These are phyloP conservation scores for Thymus mandschuricus DNA, from an alignment of 257 asterid species.

Conservation along the genomic window DNA sequence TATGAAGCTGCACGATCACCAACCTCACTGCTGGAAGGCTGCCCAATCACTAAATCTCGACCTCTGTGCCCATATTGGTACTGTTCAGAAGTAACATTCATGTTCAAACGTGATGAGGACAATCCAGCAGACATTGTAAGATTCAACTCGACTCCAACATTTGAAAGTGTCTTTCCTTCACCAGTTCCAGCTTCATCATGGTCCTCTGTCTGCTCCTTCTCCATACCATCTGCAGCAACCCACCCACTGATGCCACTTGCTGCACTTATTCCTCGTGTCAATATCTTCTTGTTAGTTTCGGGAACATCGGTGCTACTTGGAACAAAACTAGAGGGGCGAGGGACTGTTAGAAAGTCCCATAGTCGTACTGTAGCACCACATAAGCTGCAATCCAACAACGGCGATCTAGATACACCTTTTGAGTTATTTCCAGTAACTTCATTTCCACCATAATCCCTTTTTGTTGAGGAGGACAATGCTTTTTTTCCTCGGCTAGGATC, in stretches of 20 bases:
- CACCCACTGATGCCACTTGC: constrained; percentile 98
- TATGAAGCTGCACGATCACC: constrained; percentile 97
- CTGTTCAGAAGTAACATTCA: constrained; percentile 54
- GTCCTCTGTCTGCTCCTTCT: constrained; percentile 79
- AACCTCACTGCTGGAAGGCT: constrained; percentile 94
- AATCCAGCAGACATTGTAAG: constrained; percentile 83
- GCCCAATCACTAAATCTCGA: constrained; percentile 64
- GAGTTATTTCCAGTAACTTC: constrained; percentile 61
- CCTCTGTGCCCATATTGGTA: constrained; percentile 58
- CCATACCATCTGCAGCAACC: constrained; percentile 79
- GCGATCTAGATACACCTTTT: constrained; percentile 77
- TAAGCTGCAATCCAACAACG: constrained; percentile 93
- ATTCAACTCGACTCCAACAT: constrained; percentile 82
- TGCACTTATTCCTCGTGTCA: constrained; percentile 96
- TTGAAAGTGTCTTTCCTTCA: constrained; percentile 83
- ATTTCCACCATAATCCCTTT: constrained; percentile 47
- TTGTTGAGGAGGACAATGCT: constrained; percentile 68
- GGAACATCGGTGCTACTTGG: constrained; percentile 79
- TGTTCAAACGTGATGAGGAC: constrained; percentile 64
- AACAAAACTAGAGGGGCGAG: constrained; percentile 77
- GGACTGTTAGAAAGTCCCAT: constrained; percentile 85
- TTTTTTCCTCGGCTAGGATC: constrained; percentile 86
- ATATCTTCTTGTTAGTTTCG: constrained; percentile 80
- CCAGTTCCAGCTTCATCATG: constrained; percentile 88
- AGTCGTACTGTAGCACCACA: constrained; percentile 97